Evolutionary conservation across 192 early-diverging fungal genomes (phyloP).

Genomic region (Podila clonocystis): DNA sequence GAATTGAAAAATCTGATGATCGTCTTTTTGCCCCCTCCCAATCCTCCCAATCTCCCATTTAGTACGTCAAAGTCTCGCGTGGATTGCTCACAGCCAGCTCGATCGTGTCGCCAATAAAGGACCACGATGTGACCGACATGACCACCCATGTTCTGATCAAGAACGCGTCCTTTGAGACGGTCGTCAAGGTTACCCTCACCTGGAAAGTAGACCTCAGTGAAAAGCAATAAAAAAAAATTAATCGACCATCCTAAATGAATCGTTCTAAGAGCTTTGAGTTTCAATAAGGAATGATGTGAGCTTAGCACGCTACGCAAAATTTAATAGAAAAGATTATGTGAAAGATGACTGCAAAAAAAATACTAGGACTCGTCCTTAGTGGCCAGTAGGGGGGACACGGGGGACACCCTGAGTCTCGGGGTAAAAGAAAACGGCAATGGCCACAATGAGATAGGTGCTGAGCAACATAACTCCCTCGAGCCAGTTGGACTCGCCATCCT

Average conservation of each 20-base stretch:
- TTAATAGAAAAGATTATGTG: too few species aligned
- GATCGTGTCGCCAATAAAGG: constrained; percentile 31
- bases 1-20: neutral
- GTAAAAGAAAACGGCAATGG: constrained; percentile 83
- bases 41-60: neutral
- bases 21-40: neutral
- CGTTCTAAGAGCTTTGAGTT: too few species aligned
- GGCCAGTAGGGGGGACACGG: neutral
- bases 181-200: constrained; percentile 34
- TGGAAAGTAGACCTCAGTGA: constrained; percentile 37
- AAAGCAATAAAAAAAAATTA: neutral
- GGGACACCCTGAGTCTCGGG: constrained; percentile 34
- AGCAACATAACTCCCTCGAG: constrained; percentile 91
- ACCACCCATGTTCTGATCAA: constrained; percentile 36
- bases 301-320: too few species aligned
- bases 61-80: constrained; percentile 42
- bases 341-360: neutral
- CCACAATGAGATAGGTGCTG: constrained; percentile 84
- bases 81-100: constrained; percentile 40
- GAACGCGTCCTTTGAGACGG: constrained; percentile 44
- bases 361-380: neutral
- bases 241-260: neutral
- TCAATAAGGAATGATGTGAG: too few species aligned
- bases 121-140: constrained; percentile 16
- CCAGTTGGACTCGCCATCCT: constrained; percentile 93